Conservation (phyloP, 108 stramenopile species). For the Skeletonema costatum region DNA sequence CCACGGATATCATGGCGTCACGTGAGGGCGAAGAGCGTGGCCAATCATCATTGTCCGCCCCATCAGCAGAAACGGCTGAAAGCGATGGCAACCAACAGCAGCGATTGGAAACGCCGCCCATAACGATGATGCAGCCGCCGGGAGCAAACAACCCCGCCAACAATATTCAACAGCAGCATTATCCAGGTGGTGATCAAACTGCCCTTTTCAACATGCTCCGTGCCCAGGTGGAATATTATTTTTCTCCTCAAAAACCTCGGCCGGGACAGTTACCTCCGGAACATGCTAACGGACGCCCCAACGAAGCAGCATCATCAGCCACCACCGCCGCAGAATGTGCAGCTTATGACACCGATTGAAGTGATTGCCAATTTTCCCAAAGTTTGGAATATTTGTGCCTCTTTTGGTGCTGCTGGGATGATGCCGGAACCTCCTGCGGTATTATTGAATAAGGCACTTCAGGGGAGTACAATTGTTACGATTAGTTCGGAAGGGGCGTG, state of each 20-base stretch:
- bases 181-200: background rate
- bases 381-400: constrained; percentile 49
- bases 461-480: constrained; percentile 43
- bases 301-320: constrained; percentile 10
- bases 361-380: constrained; percentile 67
- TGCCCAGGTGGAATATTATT: constrained; percentile 69
- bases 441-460: constrained; percentile 40
- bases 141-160: background rate
- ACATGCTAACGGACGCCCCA: constrained; percentile 42
- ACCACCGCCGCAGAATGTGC: constrained; percentile 33
- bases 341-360: constrained; percentile 39
- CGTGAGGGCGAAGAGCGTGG: background rate
- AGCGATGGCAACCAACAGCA: background rate
- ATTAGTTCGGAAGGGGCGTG: constrained; percentile 58
- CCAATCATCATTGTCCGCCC: background rate
- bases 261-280: constrained; percentile 56
- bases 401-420: constrained; percentile 8
- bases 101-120: background rate
- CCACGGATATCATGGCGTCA: background rate
- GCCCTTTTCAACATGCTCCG: constrained; percentile 33
- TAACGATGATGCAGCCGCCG: background rate
- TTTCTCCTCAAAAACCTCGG: constrained; percentile 60
- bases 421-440: constrained; percentile 11
- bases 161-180: too few relatives aligned
- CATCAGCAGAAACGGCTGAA: background rate